phyloP scores from a whole-genome alignment of 2,329 filamentous ascomycete species.

The Colletotrichum tofieldiae region DNA sequence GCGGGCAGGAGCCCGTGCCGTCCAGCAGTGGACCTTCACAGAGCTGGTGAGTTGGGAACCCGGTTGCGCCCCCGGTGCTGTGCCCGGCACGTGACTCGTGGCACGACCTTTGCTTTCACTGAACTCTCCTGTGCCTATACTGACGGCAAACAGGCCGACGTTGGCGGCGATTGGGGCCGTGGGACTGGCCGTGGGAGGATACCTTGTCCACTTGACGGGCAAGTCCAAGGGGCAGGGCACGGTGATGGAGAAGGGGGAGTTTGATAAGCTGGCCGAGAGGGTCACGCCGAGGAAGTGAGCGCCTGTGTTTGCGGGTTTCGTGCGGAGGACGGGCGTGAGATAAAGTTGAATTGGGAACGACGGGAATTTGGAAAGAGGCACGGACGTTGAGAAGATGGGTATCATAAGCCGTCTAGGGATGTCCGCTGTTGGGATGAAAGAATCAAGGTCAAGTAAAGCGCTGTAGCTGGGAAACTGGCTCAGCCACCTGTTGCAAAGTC shows the following conservation, averaged over 20 bases:
- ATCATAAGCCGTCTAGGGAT: too few species aligned
- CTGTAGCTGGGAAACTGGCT: too few species aligned
- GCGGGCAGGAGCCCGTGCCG: constrained; percentile 38
- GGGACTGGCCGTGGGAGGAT: constrained; percentile 24
- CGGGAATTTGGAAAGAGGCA: background rate
- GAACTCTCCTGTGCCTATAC: background rate
- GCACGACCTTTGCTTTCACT: too few species aligned
- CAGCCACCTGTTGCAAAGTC: too few species aligned
- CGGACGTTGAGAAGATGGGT: background rate
- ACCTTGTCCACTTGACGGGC: constrained; percentile 37
- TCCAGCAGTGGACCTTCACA: constrained; percentile 18
- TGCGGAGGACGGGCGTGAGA: background rate
- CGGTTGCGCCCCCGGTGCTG: fast-evolving
- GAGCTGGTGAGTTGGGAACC: constrained; percentile 23
- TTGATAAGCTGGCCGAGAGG: constrained; percentile 22
- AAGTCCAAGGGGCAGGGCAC: constrained; percentile 22
- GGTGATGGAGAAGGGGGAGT: background rate
- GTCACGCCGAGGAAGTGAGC: constrained; percentile 14
- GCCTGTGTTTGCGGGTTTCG: background rate
- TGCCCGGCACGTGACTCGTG: too few species aligned
- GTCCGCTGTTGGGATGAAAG: too few species aligned
- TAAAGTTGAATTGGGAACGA: background rate
- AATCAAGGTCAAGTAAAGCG: too few species aligned
- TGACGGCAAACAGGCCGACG: constrained; percentile 23
- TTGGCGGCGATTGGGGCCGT: constrained; percentile 35